Evolutionary conservation across 2,329 filamentous ascomycete genomes (phyloP), one percentile per base, ranked within the genome.

Genomic region (Scedosporium dehoogii): DNA sequence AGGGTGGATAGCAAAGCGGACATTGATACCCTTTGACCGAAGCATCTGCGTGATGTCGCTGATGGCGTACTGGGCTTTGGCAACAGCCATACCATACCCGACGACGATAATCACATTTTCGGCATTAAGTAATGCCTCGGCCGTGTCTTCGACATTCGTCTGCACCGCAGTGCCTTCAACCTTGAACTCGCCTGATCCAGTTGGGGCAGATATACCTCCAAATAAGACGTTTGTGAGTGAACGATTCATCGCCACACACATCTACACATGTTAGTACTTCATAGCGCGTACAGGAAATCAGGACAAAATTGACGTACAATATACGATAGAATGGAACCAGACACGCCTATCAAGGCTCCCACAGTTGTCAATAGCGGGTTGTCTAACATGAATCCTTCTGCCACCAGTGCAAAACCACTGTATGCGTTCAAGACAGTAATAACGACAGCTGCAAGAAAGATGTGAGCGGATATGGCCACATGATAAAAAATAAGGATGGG

Each of bases 51-150:
- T 90, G 66, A 96, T 93, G 69, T 92, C 90, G 3, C 89, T 88
- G 60, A 96, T 91, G 23, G 91, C 90, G 70, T 96, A 96, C 74
- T 96, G 92, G 3, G 92, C 91, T 74, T 96, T 96, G 7, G 92
- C 91, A 1, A 96, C 91, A 0, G 92, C 92, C 92, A 96, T 96
- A 60, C 92, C 92, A 68, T 96, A 96, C 1, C 92, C 92, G 4
- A 96, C 91, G 1, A 93, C 87, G 61, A 96, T 92, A 68, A 96
- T 94, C 62, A 96, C 90, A 57, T 82, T 92, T 69, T 96, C 90
- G 0, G 91, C 87, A 65, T 88, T 88, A 16, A 85, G 77, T 2
- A 96, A 79, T 0, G 85, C 81, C 29, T 96, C 90, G 1, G 89
- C 89, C 0, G 90, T 88, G 57, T 96, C 91, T 18, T 96, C 91